Base-by-base conservation (phyloP, 148 eudicot genomes). In the Tetragonia tetragonoides region DNA sequence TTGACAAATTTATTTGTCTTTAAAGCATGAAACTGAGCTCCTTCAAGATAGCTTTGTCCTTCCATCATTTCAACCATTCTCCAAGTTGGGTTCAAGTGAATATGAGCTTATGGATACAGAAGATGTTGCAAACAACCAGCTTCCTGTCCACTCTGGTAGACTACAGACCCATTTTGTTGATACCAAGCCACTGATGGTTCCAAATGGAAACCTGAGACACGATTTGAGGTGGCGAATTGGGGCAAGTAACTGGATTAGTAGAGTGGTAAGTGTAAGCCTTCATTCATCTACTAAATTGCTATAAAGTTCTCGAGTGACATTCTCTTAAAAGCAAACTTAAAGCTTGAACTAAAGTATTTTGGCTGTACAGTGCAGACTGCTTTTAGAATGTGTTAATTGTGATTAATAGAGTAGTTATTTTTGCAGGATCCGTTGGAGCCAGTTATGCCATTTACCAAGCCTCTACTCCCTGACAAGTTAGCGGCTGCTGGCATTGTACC, bases 21-120 rank as follows among this genome's bases (percentile, higher is more conserved):
- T 86, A 37, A 89, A 95, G 97, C 85, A 95, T 84, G 97, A 95
- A 84, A 75, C 92, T 65, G 94, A 91, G 83, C 91, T 95, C 54
- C 88, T 95, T 41, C 97, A 91, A 60, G 97, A 95, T 73, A 91
- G 93, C 84, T 88, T 91, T 87, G 86, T 83, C 20, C 81, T 89
- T 60, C 91, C 93, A 64, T 87, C 95, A 84, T 85, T 90, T 73
- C 89, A 88, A 77, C 78, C 97, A 60, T 89, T 90, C 80, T 87
- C 97, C 74, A 93, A 89, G 85, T 86, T 89, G 66, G 93, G 82
- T 73, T 91, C 94, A 24, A 91, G 93, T 60, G 99, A 95, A 76
- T 97, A 95, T 74, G 99, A 95, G 81, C 84, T 87, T 85, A 78
- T 93, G 83, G 99, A 95, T 74, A 85, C 92, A 21, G 99, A 95